phyloP scores from a whole-genome alignment of 164 flowering plant species.

The Magnolia officinalis region DNA sequence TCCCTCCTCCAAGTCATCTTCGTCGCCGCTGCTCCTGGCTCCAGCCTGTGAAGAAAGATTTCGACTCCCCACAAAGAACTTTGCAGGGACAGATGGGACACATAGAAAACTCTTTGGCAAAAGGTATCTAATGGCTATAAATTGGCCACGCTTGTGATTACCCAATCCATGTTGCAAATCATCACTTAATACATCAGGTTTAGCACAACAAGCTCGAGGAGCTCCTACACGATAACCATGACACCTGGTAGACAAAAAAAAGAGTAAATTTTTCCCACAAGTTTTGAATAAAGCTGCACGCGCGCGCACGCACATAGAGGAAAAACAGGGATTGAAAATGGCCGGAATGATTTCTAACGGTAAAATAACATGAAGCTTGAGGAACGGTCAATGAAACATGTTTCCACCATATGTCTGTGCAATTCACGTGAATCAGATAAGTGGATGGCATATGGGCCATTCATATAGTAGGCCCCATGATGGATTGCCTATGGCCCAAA shows the following conservation, averaged over 20 bases:
- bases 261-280: not conserved
- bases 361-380: too few relatives aligned
- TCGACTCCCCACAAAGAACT: conserved; percentile 17
- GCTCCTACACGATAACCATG: conserved; percentile 22
- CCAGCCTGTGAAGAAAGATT: conserved; percentile 67
- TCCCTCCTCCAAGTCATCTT: conserved; percentile 59
- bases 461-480: too few relatives aligned
- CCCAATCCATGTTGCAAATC: conserved; percentile 15
- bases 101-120: conserved; percentile 17
- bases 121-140: conserved; percentile 3
- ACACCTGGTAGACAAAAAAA: conserved; percentile 8
- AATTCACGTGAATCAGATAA: too few relatives aligned
- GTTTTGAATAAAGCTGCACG: too few relatives aligned
- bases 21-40: conserved; percentile 50
- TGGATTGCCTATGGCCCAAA: too few relatives aligned
- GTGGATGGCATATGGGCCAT: too few relatives aligned
- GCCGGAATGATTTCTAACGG: too few relatives aligned
- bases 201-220: conserved; percentile 22
- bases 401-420: too few relatives aligned
- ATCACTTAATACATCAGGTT: conserved; percentile 14
- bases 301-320: too few relatives aligned
- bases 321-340: too few relatives aligned
- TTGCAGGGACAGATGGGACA: conserved; percentile 8
- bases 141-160: conserved; percentile 7
- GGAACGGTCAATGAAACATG: too few relatives aligned